These are phyloP conservation scores for Psilocybe azurescens DNA, from an alignment of 768 basidiomycete species.

Conservation along the genomic window DNA sequence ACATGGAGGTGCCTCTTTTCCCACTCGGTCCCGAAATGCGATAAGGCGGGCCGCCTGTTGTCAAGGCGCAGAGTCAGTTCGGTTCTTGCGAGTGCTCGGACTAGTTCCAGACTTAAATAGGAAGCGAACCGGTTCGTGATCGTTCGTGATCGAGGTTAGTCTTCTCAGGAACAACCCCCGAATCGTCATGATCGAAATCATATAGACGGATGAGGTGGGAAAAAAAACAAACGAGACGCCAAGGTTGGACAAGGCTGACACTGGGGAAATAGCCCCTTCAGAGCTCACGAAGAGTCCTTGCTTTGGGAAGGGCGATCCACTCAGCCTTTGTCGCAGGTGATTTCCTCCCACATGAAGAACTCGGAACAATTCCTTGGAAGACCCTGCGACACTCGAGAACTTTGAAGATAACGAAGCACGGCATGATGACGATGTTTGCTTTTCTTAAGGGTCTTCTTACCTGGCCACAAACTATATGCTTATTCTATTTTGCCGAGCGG, in stretches of 20 bases:
- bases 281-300: not conserved
- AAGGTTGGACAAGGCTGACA: constrained; percentile 5
- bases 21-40: constrained; percentile 25
- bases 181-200: constrained; percentile 27
- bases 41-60: constrained; percentile 27
- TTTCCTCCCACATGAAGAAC: not conserved
- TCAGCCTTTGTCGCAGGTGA: not conserved
- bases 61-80: constrained; percentile 20
- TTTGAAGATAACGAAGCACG: not conserved
- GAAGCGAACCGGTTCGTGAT: constrained; percentile 22
- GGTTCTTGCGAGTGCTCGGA: constrained; percentile 23
- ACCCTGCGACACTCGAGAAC: not conserved
- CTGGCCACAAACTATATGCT: constrained; percentile 3
- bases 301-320: constrained; percentile 1
- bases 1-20: not conserved
- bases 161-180: constrained; percentile 28
- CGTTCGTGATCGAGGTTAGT: constrained; percentile 28
- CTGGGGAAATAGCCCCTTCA: constrained; percentile 28
- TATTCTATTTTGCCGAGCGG: constrained; percentile 19
- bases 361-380: not conserved
- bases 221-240: constrained; percentile 15
- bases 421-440: not conserved
- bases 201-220: constrained; percentile 9
- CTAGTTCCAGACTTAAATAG: constrained; percentile 6
- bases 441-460: not conserved